Percentiles rank a stretch among this genome's conserved stretches.
Conservation (phyloP, 176 grass and related monocot species). For the Cenchrus fungigraminus region DNA sequence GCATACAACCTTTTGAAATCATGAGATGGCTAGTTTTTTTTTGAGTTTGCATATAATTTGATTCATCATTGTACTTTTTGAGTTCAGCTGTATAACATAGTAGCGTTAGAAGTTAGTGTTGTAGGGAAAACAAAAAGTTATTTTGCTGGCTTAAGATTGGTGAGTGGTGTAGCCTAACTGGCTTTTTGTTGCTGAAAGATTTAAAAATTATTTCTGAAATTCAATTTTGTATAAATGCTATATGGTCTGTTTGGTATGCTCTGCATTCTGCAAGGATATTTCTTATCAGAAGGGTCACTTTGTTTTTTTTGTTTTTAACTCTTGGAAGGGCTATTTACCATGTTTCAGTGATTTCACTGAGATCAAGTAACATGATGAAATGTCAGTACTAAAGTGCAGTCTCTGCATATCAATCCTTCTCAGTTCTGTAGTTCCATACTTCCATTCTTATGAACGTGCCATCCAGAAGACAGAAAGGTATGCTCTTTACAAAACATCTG, state of each 20-base stretch:
- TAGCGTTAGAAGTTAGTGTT: slow-evolving; percentile 2
- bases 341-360: not conserved
- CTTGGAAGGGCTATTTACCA: not conserved
- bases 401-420: not conserved
- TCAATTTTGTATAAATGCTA: not conserved
- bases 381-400: not conserved
- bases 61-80: slow-evolving; percentile 7
- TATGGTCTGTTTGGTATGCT: slow-evolving; percentile 13
- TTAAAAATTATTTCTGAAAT: slow-evolving; percentile 11
- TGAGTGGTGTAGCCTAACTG: slow-evolving; percentile 25
- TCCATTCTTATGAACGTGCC: not conserved
- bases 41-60: slow-evolving; percentile 31
- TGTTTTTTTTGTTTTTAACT: not conserved
- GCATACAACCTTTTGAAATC: slow-evolving; percentile 32
- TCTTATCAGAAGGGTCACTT: not conserved
- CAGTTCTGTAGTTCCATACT: not conserved
- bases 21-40: slow-evolving; percentile 3
- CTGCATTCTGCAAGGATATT: not conserved
- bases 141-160: slow-evolving; percentile 25
- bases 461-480: not conserved
- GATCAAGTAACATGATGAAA: slow-evolving; percentile 2
- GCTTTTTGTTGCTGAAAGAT: slow-evolving; percentile 1
- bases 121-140: not conserved
- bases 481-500: slow-evolving; percentile 11
- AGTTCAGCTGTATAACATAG: slow-evolving; percentile 14